Percentiles rank a stretch among this genome's conserved stretches.
phyloP scores from a whole-genome alignment of 371 early-diverging fungal species.

The Rhizopus sp. region DNA sequence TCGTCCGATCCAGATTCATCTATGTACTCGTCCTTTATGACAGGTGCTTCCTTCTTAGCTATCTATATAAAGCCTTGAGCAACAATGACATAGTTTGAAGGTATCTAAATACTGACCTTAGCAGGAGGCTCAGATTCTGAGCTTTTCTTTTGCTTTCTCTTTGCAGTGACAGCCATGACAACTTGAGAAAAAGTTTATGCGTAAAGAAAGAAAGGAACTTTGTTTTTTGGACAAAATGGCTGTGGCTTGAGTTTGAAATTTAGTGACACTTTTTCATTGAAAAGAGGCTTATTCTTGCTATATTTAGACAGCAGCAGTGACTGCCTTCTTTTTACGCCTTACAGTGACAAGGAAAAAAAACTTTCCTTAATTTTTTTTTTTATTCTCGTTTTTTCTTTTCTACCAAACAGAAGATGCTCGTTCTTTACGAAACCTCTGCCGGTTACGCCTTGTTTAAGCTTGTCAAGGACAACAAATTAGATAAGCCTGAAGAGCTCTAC shows the following conservation, averaged over 20 bases:
- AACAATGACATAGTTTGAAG: neutral
- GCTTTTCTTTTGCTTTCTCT: conserved; percentile 27
- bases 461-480: conserved; percentile 78
- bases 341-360: neutral
- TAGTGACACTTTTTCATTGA: conserved; percentile 1
- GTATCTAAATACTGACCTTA: conserved; percentile 3
- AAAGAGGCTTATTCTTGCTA: conserved; percentile 2
- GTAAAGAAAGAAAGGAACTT: neutral
- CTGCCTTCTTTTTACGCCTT: neutral
- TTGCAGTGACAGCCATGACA: conserved; percentile 14
- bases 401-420: conserved; percentile 59
- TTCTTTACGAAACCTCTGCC: conserved; percentile 86
- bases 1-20: conserved; percentile 48
- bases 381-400: conserved; percentile 14
- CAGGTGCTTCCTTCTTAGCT: conserved; percentile 24
- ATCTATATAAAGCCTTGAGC: conserved; percentile 14
- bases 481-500: conserved; percentile 73
- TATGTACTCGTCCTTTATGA: conserved; percentile 39
- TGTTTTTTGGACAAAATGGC: neutral
- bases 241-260: conserved; percentile 7
- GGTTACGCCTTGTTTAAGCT: conserved; percentile 91
- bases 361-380: conserved; percentile 16
- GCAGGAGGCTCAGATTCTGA: conserved; percentile 3
- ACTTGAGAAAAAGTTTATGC: neutral
- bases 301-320: neutral